Base-by-base conservation (phyloP, 768 basidiomycete species). In the Butyriboletus loyo region DNA sequence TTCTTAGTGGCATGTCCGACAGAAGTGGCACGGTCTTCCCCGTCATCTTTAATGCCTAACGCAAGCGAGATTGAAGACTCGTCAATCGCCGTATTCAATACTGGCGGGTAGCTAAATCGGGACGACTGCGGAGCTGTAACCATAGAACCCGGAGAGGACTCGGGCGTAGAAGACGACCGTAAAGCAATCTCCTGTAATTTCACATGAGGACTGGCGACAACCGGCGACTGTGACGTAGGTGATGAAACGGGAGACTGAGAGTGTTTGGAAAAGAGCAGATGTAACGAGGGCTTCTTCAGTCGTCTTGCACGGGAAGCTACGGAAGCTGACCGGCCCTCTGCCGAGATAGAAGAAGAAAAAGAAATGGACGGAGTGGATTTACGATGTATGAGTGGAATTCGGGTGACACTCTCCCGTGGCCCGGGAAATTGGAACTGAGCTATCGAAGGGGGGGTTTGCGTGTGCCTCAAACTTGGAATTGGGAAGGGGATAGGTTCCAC, bases 211-310 rank as follows among this genome's bases (percentile, higher is more conserved):
- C 54, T 35, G 24, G 53, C 44, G 27, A 56, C 46, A 11, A 52
- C 57, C 8, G 70, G 67, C 27, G 66, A 70, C 28, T 60, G 68
- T 49, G 61, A 52, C 49, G 60, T 39, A 34, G 69, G 65, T 42
- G 65, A 62, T 24, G 68, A 66, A 40, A 80, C 60, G 4, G 81
- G 74, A 22, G 84, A 79, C 3, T 73, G 68, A 7, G 85, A 83
- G 43, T 77, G 79, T 71, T 85, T 87, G 30, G 84, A 75, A 66
- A 89, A 86, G 19, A 89, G 73, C 17, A 87, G 70, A 45, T 82
- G 82, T 51, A 89, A 68, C 3, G 87, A 89, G 0, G 89, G 85
- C 46, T 84, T 86, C 69, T 86, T 88, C 53, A 77, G 65, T 52
- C 72, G 74, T 49, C 65, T 66, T 24, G 70, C 63, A 42, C 65